phyloP scores from a whole-genome alignment of 1,284 basidiomycete genomes.

The Cryptococcus sp. region DNA sequence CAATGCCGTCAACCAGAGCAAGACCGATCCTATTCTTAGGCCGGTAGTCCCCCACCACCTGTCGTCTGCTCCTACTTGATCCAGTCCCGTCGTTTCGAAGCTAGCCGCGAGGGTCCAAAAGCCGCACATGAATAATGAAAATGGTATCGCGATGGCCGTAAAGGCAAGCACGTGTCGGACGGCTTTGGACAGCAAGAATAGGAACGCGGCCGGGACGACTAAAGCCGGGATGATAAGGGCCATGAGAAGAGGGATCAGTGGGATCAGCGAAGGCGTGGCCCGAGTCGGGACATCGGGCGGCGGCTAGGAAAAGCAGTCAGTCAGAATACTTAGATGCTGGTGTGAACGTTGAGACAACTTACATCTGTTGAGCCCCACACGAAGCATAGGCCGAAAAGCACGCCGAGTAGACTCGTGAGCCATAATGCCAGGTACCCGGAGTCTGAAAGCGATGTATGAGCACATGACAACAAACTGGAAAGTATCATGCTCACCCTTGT shows the following conservation, averaged over 20 bases:
- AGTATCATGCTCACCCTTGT: constrained; percentile 42
- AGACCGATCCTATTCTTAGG: constrained; percentile 72
- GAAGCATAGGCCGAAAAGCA: constrained; percentile 47
- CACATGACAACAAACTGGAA: neutral
- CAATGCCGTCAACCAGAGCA: constrained; percentile 70
- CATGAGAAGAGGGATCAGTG: constrained; percentile 79
- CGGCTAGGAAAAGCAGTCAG: constrained; percentile 13
- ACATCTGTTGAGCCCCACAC: constrained; percentile 54
- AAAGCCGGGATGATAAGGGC: constrained; percentile 75
- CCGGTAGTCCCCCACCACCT: constrained; percentile 65
- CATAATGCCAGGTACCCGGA: constrained; percentile 50
- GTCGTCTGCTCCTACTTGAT: constrained; percentile 68
- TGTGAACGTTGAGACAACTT: constrained; percentile 11
- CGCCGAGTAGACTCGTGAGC: constrained; percentile 40
- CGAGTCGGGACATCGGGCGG: constrained; percentile 28
- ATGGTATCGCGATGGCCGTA: constrained; percentile 77
- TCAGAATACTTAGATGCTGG: neutral
- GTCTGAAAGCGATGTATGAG: constrained; percentile 29
- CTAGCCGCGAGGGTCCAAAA: constrained; percentile 86
- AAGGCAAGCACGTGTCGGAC: constrained; percentile 77
- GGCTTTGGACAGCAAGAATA: constrained; percentile 73
- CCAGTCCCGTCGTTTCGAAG: constrained; percentile 76
- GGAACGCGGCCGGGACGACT: constrained; percentile 70
- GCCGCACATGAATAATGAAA: constrained; percentile 75
- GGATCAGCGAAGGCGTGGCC: constrained; percentile 58